Conservation (phyloP, 345 rosid genomes). For the Gossypium bickii region DNA sequence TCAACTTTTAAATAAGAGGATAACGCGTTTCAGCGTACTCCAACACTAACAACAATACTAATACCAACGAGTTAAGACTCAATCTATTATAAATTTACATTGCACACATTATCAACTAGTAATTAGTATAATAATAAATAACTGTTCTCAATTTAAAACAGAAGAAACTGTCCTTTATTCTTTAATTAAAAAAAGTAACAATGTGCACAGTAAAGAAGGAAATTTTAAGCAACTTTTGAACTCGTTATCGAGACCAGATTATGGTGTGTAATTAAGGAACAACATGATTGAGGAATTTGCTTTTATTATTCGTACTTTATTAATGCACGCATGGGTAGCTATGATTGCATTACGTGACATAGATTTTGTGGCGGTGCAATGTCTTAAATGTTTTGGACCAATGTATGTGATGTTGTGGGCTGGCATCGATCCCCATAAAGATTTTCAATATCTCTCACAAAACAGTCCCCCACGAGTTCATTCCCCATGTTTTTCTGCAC, state of each 20-base stretch:
- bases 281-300: slow-evolving; percentile 5
- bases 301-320: not conserved
- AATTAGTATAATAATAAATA: no score
- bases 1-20: no score
- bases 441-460: slow-evolving; percentile 37
- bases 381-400: no score
- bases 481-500: slow-evolving; percentile 16
- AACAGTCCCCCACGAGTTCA: slow-evolving; percentile 9
- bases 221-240: not conserved
- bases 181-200: not conserved
- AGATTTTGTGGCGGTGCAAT: slow-evolving; percentile 14
- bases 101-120: no score
- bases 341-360: slow-evolving; percentile 12
- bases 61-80: no score
- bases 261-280: slow-evolving; percentile 9
- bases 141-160: no score
- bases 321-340: slow-evolving; percentile 25
- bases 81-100: no score
- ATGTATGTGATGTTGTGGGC: slow-evolving; percentile 13
- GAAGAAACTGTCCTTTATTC: no score
- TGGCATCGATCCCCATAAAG: slow-evolving; percentile 52
- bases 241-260: not conserved
- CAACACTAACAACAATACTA: rapidly evolving
- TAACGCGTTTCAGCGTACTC: rapidly evolving
- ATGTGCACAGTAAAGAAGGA: not conserved